Base-by-base conservation (phyloP, 768 basidiomycete genomes). In the Lactarius vividus region DNA sequence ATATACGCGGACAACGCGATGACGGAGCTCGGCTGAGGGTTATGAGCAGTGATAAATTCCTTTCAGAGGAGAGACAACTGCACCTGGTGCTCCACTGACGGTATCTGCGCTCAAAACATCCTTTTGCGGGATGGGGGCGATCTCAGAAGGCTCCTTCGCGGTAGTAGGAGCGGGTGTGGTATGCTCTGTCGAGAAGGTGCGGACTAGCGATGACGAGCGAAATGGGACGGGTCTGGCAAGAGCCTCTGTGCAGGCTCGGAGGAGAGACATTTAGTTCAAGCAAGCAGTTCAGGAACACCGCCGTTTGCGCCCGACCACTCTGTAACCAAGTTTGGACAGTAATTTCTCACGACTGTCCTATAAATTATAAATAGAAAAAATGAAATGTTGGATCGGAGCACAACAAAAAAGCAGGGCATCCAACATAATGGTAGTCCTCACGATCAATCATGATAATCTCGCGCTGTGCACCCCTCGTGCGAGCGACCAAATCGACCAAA, bases 1-100 rank as follows among this genome's bases (percentile, higher is more conserved):
- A 79, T 87, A 99, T 73, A 99, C 93, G 57, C 96, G 87, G 52
- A 97, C 95, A 23, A 85, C 79, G 58, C 96, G 92, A 73, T 94
- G 88, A 65, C 85, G 89, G 66, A 98, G 85, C 76, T 97, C 89
- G 68, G 77, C 95, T 96, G 33, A 26, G 29, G 15, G 11, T 44
- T 4, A 58, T 3, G 49, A 67, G 56, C 31, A 13, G 26, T 26
- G 59, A 42, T 37, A 10, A 16, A 54, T 71, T 7, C 31, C 53
- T 40, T 35, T 26, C 11, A 16, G 31, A 57, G 23, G 37, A 16
- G 28, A 39, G 15, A 23, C 44, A 55, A 4, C 76, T 86, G 69
- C 76, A 94, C 94, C 74, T 63, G 94, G 94, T 67, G 92, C 93
- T 71, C 93, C 94, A 67, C 92, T 94, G 70, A 93, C 85, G 6